Percentiles rank a stretch among this genome's conserved stretches.
These are phyloP conservation scores for Sarocladium strictum DNA, from an alignment of 2,329 filamentous ascomycete species.

Conservation along the genomic window DNA sequence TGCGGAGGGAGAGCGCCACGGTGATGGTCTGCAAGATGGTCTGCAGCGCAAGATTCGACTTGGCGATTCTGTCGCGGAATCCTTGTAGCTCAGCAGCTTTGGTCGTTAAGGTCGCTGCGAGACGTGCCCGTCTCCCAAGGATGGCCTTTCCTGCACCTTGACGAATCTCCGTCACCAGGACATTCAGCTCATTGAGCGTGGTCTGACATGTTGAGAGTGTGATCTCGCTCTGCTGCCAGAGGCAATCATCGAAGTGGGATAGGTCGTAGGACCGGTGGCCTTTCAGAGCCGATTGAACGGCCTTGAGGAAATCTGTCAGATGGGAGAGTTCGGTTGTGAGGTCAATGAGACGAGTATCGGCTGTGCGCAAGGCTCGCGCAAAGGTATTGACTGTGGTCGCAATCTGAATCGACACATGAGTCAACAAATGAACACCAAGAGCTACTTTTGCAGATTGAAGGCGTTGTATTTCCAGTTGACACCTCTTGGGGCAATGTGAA, in stretches of 20 bases:
- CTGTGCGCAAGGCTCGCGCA: conserved; percentile 12
- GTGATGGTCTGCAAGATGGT: conserved; percentile 21
- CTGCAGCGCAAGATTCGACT: conserved; percentile 21
- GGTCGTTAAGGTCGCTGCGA: conserved; percentile 14
- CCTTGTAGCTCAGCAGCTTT: conserved; percentile 15
- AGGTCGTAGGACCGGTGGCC: conserved; percentile 16
- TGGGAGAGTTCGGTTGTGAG: conserved; percentile 16
- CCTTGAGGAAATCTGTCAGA: conserved; percentile 16
- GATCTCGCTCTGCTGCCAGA: conserved; percentile 19
- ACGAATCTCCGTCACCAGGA: background rate
- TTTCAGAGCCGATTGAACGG: conserved; percentile 16
- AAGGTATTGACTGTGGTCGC: background rate
- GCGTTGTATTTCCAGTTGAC: background rate
- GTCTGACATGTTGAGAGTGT: conserved; percentile 16
- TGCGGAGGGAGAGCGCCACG: conserved; percentile 17
- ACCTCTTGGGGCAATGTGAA: no score
- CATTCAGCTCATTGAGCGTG: conserved; percentile 15
- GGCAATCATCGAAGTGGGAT: conserved; percentile 14
- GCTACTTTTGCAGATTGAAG: background rate
- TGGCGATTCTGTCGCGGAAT: conserved; percentile 20
- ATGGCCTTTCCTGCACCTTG: conserved; percentile 11
- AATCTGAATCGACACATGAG: background rate
- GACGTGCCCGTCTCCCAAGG: conserved; percentile 12
- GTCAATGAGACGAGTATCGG: conserved; percentile 14
- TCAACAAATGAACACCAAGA: background rate